Base-by-base conservation (phyloP, 306 rosid species). In the Prunus campanulata region DNA sequence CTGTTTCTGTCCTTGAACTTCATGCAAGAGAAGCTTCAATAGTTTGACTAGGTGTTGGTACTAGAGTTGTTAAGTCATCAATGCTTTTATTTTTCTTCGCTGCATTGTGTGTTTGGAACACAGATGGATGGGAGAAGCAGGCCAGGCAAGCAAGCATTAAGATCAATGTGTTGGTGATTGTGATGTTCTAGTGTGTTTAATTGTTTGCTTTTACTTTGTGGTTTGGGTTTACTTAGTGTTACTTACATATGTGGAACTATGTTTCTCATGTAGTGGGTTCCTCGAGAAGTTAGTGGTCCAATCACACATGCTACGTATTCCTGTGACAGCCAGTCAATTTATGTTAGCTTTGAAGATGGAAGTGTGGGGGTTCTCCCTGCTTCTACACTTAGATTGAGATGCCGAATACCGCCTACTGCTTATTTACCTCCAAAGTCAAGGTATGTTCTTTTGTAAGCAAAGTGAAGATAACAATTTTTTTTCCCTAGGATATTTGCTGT, bases 301-400 rank as follows among this genome's bases (percentile, higher is more conserved):
- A 96, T 96, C 85, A 93, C 99, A 60, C 93, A 96, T 86, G 98
- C 99, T 56, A 82, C 93, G 0, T 93, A 92, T 82, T 91, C 99
- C 22, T 93, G 99, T 70, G 27, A 25, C 27, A 88, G 99, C 83
- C 93, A 86, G 46, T 89, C 88, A 13, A 93, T 96, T 81, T 96
- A 89, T 59, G 98, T 96, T 67, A 88, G 99, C 84, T 91, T 89
- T 75, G 94, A 91, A 87, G 98, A 93, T 79, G 99, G 98, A 86
- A 86, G 97, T 72, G 85, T 96, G 61, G 93, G 87, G 35, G 88
- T 96, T 79, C 97, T 96, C 67, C 91, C 98, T 22, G 91, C 93
- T 73, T 72, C 93, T 68, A 65, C 89, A 5, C 99, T 96, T 65
- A 82, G 94, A 80, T 82, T 93, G 82, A 90, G 97, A 85, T 96